phyloP scores from a whole-genome alignment of 208 protist genomes.

The Phytomonas francai region DNA sequence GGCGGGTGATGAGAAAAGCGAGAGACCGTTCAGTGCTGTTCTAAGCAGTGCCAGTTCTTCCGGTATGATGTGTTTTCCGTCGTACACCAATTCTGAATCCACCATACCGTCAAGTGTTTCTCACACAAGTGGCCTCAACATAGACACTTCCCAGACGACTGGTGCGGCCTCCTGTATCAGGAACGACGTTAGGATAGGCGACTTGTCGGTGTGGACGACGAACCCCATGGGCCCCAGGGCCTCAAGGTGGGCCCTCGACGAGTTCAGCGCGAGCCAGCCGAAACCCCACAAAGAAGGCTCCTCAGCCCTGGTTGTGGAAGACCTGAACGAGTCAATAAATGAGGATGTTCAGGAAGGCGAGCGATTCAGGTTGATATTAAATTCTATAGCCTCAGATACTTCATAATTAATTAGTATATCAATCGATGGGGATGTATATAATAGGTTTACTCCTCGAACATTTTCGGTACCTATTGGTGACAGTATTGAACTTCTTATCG shows the following conservation, averaged over 20 bases:
- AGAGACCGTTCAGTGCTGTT: background rate
- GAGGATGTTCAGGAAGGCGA: background rate
- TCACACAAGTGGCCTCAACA: background rate
- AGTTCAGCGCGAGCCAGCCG: no score
- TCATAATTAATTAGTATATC: background rate
- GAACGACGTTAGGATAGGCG: background rate
- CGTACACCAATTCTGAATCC: background rate
- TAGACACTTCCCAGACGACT: background rate
- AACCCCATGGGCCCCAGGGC: background rate
- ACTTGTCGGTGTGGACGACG: background rate
- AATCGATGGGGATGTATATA: background rate
- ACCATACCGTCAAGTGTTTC: background rate
- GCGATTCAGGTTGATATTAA: background rate
- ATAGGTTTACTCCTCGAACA: background rate
- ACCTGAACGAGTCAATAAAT: background rate
- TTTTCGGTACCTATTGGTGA: background rate
- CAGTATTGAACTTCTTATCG: background rate
- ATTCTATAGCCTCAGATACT: background rate
- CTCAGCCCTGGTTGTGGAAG: background rate
- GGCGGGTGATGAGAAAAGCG: background rate
- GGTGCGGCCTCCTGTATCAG: background rate
- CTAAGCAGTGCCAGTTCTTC: background rate
- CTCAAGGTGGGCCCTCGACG: no score
- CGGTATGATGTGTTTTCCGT: background rate
- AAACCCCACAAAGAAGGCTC: background rate